phyloP scores from a whole-genome alignment of 2,329 filamentous ascomycete genomes.

The Alternaria gaisen region DNA sequence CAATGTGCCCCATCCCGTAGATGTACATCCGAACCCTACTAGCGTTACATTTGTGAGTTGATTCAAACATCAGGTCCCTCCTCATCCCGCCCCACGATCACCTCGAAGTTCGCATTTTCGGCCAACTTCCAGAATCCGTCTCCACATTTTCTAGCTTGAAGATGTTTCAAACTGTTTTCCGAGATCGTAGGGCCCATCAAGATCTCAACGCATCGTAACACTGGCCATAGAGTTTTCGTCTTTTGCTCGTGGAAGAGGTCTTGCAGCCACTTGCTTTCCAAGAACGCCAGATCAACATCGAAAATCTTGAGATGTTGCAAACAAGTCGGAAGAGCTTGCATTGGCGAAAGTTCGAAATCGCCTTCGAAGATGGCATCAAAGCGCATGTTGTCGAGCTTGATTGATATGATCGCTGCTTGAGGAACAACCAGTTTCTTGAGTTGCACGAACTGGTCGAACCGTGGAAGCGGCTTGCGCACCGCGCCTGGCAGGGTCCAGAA shows the following conservation, averaged over 20 bases:
- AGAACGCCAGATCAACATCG: conserved; percentile 16
- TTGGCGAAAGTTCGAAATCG: conserved; percentile 22
- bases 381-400: conserved; percentile 27
- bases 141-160: neutral
- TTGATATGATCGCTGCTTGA: conserved; percentile 24
- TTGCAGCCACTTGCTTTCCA: conserved; percentile 15
- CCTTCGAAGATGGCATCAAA: conserved; percentile 10
- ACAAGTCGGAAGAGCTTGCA: conserved; percentile 5
- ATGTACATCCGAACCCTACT: too few species aligned
- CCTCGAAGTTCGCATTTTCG: neutral
- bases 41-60: too few species aligned
- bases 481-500: conserved; percentile 28
- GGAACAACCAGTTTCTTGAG: conserved; percentile 17
- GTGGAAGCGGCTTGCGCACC: conserved; percentile 24
- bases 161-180: neutral
- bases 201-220: conserved; percentile 16
- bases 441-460: conserved; percentile 15
- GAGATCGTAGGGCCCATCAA: conserved; percentile 1
- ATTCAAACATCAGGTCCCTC: neutral
- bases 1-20: neutral
- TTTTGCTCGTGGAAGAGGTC: conserved; percentile 16
- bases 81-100: conserved; percentile 1
- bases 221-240: conserved; percentile 1
- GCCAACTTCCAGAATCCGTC: conserved; percentile 2
- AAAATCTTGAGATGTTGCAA: conserved; percentile 21